These are phyloP conservation scores for Neodidymelliopsis sp. DNA, from an alignment of 2,329 filamentous ascomycete species.

Conservation along the genomic window DNA sequence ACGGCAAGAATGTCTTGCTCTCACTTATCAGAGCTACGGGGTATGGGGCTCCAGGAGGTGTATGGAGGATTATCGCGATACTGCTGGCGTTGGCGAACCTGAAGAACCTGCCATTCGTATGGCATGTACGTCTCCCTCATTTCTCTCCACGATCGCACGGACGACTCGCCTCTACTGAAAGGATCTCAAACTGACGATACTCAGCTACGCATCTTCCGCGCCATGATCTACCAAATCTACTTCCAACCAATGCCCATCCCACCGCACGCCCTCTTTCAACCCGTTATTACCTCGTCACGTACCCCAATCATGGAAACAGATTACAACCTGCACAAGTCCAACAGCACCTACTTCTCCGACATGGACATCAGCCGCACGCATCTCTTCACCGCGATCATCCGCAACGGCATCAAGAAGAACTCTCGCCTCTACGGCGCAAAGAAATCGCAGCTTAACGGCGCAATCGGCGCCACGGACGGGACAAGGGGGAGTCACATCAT, in stretches of 20 bases:
- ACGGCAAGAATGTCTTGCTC: slow-evolving; percentile 10
- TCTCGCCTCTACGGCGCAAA: slow-evolving; percentile 31
- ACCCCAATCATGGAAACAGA: slow-evolving; percentile 80
- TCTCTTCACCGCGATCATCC: slow-evolving; percentile 67
- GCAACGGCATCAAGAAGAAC: slow-evolving; percentile 53
- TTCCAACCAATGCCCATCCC: slow-evolving; percentile 52
- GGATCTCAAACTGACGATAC: slow-evolving; percentile 14
- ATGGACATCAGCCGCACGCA: slow-evolving; percentile 85
- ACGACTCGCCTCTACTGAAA: background rate
- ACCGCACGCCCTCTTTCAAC: slow-evolving; percentile 74
- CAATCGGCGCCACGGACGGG: slow-evolving; percentile 27
- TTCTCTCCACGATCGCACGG: background rate
- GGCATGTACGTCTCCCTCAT: slow-evolving; percentile 68
- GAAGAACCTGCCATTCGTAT: slow-evolving; percentile 77
- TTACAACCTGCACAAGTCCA: slow-evolving; percentile 84
- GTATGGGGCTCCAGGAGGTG: slow-evolving; percentile 40
- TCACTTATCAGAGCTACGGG: slow-evolving; percentile 25
- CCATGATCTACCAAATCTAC: slow-evolving; percentile 57
- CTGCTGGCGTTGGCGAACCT: slow-evolving; percentile 62
- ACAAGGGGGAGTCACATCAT: slow-evolving; percentile 44
- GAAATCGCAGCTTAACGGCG: slow-evolving; percentile 25
- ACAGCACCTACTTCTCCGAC: slow-evolving; percentile 86
- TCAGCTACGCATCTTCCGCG: slow-evolving; percentile 56
- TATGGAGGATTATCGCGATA: slow-evolving; percentile 46
- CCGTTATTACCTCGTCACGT: slow-evolving; percentile 71